Evolutionary conservation across 805 yeast genomes (phyloP).

Genomic region (Myxozyma kluyveri): DNA sequence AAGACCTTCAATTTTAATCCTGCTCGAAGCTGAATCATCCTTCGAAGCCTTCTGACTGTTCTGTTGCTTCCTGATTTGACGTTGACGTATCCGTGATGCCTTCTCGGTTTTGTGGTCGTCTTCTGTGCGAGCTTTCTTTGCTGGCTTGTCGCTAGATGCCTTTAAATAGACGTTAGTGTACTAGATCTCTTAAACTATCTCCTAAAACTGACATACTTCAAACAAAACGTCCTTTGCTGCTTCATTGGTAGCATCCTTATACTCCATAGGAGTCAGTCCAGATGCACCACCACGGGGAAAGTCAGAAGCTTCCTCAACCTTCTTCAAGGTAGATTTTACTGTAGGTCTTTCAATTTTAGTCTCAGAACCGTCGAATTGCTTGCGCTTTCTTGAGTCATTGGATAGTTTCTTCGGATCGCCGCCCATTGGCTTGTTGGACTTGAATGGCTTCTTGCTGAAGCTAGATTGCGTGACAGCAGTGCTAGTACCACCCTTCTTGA

Average conservation of each 20-base stretch:
- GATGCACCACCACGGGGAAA: constrained; percentile 93
- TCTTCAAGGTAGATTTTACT: neutral
- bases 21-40: neutral
- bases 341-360: neutral
- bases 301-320: constrained; percentile 46
- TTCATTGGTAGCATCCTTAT: constrained; percentile 88
- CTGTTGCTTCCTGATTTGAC: constrained; percentile 22
- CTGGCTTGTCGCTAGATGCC: constrained; percentile 12
- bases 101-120: constrained; percentile 7
- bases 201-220: constrained; percentile 35
- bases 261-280: constrained; percentile 81
- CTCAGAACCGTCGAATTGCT: neutral
- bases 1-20: constrained; percentile 49
- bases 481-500: no score
- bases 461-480: neutral
- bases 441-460: constrained; percentile 5
- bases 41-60: constrained; percentile 3
- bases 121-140: constrained; percentile 14
- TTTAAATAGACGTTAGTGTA: constrained; percentile 1
- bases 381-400: neutral
- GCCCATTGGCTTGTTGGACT: neutral
- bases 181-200: neutral
- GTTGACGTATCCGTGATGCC: constrained; percentile 9
- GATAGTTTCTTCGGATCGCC: neutral
- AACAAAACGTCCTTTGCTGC: constrained; percentile 85